phyloP scores from a whole-genome alignment of 495 filamentous ascomycete genomes.

The Neurospora intermedia region DNA sequence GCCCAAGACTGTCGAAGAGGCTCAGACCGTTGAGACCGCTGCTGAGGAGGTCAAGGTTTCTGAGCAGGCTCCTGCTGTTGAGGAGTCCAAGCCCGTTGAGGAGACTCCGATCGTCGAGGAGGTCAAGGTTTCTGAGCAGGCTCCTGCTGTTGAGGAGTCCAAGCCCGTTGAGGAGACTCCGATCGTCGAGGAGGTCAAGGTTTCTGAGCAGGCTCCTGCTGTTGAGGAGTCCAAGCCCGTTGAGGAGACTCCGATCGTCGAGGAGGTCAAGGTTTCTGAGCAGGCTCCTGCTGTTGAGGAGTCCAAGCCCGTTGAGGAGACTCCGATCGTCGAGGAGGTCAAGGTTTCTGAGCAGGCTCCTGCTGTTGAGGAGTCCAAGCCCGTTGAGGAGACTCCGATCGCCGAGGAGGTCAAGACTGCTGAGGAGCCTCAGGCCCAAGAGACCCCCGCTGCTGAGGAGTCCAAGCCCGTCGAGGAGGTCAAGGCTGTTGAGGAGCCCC shows the following conservation, averaged over 20 bases:
- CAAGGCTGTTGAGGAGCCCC: neutral
- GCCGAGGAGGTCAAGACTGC: neutral
- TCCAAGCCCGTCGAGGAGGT: neutral
- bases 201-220: neutral
- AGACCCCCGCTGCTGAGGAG: constrained; percentile 1
- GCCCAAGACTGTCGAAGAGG: neutral
- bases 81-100: constrained; percentile 4
- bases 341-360: neutral
- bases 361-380: constrained; percentile 1
- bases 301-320: no score
- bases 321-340: no score
- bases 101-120: constrained; percentile 3
- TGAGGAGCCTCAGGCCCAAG: neutral
- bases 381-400: constrained; percentile 6
- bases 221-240: constrained; percentile 1
- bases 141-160: neutral
- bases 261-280: neutral
- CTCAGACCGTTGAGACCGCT: neutral
- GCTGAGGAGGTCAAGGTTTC: neutral
- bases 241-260: constrained; percentile 5
- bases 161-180: constrained; percentile 6
- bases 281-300: no score
- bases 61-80: neutral
- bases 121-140: neutral
- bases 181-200: neutral